Conservation (phyloP, 352 stramenopile genomes). For the Phytopythium oedochilum region DNA sequence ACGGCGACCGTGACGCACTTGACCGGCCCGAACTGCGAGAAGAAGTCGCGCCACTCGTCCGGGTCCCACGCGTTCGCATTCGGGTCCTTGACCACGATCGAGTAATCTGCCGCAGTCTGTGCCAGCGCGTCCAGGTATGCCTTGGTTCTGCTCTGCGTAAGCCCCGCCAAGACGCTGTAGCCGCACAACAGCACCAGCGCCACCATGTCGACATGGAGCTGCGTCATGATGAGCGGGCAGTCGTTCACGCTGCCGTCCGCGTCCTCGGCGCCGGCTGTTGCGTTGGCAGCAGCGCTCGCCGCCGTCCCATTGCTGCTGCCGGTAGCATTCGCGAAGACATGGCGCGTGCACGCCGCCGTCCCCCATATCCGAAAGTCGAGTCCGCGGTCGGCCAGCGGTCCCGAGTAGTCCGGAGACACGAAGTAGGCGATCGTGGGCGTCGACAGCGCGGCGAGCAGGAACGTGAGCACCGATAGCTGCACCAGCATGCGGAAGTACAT, state of each 20-base stretch:
- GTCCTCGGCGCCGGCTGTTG: slow-evolving; percentile 3
- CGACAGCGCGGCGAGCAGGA: slow-evolving; percentile 53
- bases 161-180: slow-evolving; percentile 37
- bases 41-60: slow-evolving; percentile 68
- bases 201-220: slow-evolving; percentile 56
- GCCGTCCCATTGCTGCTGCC: slow-evolving; percentile 6
- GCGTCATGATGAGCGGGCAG: slow-evolving; percentile 42
- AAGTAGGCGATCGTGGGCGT: slow-evolving; percentile 67
- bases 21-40: slow-evolving; percentile 59
- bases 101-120: slow-evolving; percentile 72
- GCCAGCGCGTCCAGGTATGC: slow-evolving; percentile 46
- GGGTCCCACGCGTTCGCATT: slow-evolving; percentile 55
- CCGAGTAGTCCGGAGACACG: slow-evolving; percentile 52
- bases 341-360: slow-evolving; percentile 54
- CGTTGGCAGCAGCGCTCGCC: not conserved
- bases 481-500: slow-evolving; percentile 79
- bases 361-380: slow-evolving; percentile 52
- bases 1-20: slow-evolving; percentile 67
- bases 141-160: slow-evolving; percentile 40
- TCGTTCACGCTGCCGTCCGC: slow-evolving; percentile 23
- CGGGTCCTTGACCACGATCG: slow-evolving; percentile 67
- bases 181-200: slow-evolving; percentile 38
- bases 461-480: slow-evolving; percentile 42
- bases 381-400: slow-evolving; percentile 20
- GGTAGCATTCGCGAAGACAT: slow-evolving; percentile 9